Base-by-base conservation (phyloP, 345 rosid genomes). In the Salix brachista region DNA sequence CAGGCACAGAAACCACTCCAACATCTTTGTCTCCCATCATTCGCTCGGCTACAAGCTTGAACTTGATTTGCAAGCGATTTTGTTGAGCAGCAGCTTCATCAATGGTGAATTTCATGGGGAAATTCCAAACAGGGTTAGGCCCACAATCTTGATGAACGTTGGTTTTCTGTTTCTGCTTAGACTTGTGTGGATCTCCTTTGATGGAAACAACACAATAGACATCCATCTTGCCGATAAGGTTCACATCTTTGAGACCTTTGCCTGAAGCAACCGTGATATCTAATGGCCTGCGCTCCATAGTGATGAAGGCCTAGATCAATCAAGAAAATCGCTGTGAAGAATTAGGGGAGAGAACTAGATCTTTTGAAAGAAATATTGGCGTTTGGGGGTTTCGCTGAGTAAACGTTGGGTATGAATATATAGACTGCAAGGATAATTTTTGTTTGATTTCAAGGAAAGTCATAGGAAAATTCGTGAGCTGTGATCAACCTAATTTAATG, bases 241-340 rank as follows among this genome's bases (percentile, higher is more conserved):
- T 90, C 56, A 86, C 77, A 37, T 88, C 88, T 76, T 87, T 88
- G 5, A 93, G 86, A 44, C 84, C 91, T 32, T 79, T 80, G 4
- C 92, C 97, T 0, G 90, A 90, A 36, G 82, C 70, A 6, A 88
- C 56, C 23, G 86, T 90, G 69, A 93, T 70, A 67, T 90, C 91
- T 50, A 90, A 79, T 6, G 87, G 74, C 73, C 90, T 82, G 71
- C 79, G 78, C 87, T 88, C 93, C 97, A 87, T 90, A n/a, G 3
- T n/a, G 21, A 19, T 34, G 36, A 68, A n/a, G 1, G 12, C n/a
- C 17, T 46, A 23, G 52, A 28, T 36, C 16, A 13, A 28, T 6
- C 6, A 61, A 21, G 21, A 42, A 19, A 9, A 26, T 16, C 41
- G 28, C 14, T 7, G 50, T 65, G 9, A 48, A 25, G 30, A 41